These are phyloP conservation scores for Neoboletus subvelutipes DNA, from an alignment of 768 basidiomycete species.

Conservation along the genomic window DNA sequence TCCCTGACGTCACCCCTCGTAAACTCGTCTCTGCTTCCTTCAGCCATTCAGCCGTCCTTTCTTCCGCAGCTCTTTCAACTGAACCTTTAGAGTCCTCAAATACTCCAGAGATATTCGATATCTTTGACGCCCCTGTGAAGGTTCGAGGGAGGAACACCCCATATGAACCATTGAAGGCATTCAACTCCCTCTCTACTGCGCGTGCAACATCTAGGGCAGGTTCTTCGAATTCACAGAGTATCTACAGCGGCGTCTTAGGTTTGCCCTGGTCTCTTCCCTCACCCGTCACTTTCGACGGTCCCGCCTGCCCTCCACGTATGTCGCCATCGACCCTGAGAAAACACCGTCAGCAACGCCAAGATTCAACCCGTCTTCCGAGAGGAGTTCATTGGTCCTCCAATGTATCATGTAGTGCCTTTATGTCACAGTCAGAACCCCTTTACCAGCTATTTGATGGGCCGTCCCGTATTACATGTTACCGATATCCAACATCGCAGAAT, in stretches of 20 bases:
- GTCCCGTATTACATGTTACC: conserved; percentile 32
- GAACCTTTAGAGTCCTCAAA: conserved; percentile 9
- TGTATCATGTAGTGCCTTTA: conserved; percentile 11
- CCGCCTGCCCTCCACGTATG: conserved; percentile 38
- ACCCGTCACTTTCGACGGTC: conserved; percentile 50
- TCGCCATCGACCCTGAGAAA: conserved; percentile 12
- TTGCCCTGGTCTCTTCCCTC: conserved; percentile 39
- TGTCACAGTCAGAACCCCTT: conserved; percentile 32
- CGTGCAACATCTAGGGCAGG: conserved; percentile 10
- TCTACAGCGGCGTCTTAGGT: conserved; percentile 10
- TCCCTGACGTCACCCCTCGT: conserved; percentile 9
- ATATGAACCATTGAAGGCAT: conserved; percentile 16
- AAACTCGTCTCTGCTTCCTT: conserved; percentile 12
- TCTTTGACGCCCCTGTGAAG: conserved; percentile 48
- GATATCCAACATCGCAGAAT: conserved; percentile 7
- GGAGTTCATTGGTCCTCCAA: conserved; percentile 2
- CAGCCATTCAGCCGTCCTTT: conserved; percentile 13
- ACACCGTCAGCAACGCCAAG: conserved; percentile 14
- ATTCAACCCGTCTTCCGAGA: background rate
- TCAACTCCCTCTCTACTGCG: conserved; percentile 1
- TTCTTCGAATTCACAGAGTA: background rate
- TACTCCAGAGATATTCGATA: conserved; percentile 44
- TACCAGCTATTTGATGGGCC: conserved; percentile 48
- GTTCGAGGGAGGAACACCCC: conserved; percentile 38
- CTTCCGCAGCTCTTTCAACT: conserved; percentile 6